Percentiles rank a stretch among this genome's conserved stretches.
Conservation (phyloP, 495 filamentous ascomycete species). For the Oleoguttula mirabilis region DNA sequence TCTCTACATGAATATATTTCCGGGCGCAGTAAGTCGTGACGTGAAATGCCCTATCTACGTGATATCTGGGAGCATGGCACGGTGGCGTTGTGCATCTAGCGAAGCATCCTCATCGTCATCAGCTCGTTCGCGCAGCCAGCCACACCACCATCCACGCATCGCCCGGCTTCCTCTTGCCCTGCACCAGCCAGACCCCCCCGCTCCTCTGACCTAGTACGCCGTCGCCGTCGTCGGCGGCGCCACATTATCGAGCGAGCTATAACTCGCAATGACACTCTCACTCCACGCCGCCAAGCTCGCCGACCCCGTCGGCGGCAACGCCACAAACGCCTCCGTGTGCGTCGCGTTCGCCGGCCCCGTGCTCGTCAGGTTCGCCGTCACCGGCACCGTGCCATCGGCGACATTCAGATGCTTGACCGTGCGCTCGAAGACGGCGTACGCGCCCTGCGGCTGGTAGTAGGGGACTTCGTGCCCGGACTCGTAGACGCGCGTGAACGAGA, state of each 20-base stretch:
- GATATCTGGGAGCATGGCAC: too few species aligned
- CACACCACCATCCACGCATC: too few species aligned
- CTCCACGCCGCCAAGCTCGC: neutral
- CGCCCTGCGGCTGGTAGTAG: constrained; percentile 33
- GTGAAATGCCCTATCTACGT: too few species aligned
- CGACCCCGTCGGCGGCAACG: neutral
- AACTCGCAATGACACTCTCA: neutral
- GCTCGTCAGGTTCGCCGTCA: constrained; percentile 36
- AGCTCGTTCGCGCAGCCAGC: too few species aligned
- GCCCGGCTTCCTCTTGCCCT: too few species aligned
- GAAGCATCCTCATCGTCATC: too few species aligned
- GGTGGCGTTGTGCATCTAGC: too few species aligned
- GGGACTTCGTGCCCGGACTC: constrained; percentile 32
- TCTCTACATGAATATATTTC: too few species aligned
- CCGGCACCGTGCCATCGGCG: constrained; percentile 25
- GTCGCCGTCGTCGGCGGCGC: neutral
- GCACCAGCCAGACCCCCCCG: too few species aligned
- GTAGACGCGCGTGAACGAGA: constrained; percentile 34
- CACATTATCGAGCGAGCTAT: neutral
- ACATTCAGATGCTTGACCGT: constrained; percentile 24
- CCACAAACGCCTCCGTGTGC: constrained; percentile 32
- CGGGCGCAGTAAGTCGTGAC: too few species aligned
- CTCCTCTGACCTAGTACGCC: too few species aligned
- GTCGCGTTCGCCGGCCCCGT: constrained; percentile 40
- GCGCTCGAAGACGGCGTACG: constrained; percentile 31